Conservation (phyloP, 2,329 filamentous ascomycete species). For the Colletotrichum liaoningense region DNA sequence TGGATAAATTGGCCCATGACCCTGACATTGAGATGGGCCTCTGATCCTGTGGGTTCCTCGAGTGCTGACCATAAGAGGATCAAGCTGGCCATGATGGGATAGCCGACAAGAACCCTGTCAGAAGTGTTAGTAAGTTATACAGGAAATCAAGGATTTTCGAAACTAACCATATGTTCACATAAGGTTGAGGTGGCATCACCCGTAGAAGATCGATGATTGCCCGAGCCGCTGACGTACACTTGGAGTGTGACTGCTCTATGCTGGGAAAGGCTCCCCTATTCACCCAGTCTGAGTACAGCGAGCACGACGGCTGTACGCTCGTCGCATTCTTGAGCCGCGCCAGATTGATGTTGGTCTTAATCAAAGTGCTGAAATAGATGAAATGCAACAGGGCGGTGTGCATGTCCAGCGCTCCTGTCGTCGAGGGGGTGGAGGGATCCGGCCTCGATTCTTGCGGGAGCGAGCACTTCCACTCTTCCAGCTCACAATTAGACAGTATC, state of each 20-base stretch:
- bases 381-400: constrained; percentile 4
- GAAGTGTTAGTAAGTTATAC: neutral
- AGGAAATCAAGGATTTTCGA: neutral
- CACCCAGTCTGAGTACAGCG: neutral
- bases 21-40: constrained; percentile 16
- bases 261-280: neutral
- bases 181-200: constrained; percentile 14
- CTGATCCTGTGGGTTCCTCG: constrained; percentile 22
- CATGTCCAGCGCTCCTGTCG: constrained; percentile 6
- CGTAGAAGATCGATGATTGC: constrained; percentile 18
- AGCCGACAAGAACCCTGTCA: constrained; percentile 21
- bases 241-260: constrained; percentile 13
- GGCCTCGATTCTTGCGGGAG: constrained; percentile 8
- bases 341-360: constrained; percentile 13
- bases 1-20: constrained; percentile 25
- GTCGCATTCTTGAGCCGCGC: constrained; percentile 13
- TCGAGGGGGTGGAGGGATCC: neutral
- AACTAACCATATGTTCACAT: constrained; percentile 15
- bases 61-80: constrained; percentile 25
- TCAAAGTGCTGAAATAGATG: constrained; percentile 10
- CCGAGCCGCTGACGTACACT: constrained; percentile 19
- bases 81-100: constrained; percentile 16
- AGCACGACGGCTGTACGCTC: neutral
- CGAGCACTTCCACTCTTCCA: constrained; percentile 18
- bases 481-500: neutral